Base-by-base conservation (phyloP, 192 early-diverging fungal species). In the Physocladia obscura region DNA sequence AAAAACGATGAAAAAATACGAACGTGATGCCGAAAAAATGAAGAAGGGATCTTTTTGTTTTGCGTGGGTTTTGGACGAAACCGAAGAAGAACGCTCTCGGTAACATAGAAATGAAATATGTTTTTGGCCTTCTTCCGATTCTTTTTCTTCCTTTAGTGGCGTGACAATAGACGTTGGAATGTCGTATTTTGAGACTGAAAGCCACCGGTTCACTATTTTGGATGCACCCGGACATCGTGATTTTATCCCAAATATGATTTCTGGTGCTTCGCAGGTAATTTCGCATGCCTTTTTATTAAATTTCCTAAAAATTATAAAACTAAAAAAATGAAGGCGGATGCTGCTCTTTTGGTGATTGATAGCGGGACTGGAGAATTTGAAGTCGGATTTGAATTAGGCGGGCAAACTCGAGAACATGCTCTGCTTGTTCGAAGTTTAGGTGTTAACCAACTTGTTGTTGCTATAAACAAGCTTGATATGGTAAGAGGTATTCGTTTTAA, bases 211-310 rank as follows among this genome's bases (percentile, higher is more conserved):
- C 64, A 97, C 94, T 3, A 62, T 99, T 13, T 71, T 99, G 68
- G 97, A 99, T 73, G 93, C 96, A 2, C 97, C 97, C 2, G 97
- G 97, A 2, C 97, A 99, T 71, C 83, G 92, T 24, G 97, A 99
- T 79, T 99, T 99, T 77, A 90, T 99, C 55, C 96, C 97, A n/a
- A 95, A 96, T 74, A 98, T 99, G 96, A 97, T 99, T 67, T 90
- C 90, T 1, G 97, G 97, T 3, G 93, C 97, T 3, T 77, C 86
- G 29, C 93, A 94, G 58, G 87, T 88, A 76, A 30, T 27, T 44
- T n/a, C 17, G 11, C 24, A 71, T n/a, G n/a, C n/a, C 70, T 19
- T 2, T 36, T 78, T 13, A 30, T 2, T 76, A 73, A 29, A n/a
- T 3, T 4, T 77, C 3, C 51, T 13, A 13, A n/a, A 26, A 3